These are phyloP conservation scores for Triticum aestivum DNA, from an alignment of 176 grass and related monocot species.

Conservation along the genomic window DNA sequence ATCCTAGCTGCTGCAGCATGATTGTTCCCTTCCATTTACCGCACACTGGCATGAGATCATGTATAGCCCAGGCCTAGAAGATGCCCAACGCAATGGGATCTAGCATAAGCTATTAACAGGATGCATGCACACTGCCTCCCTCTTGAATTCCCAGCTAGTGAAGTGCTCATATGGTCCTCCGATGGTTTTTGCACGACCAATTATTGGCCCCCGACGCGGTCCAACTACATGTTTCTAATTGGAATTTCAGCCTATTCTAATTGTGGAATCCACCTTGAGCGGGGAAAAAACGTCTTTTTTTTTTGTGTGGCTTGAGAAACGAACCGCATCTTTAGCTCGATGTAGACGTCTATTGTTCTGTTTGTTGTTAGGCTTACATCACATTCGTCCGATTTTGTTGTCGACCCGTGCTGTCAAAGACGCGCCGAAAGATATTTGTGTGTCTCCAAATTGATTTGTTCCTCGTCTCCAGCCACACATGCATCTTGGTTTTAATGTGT, in stretches of 20 bases:
- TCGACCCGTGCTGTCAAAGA: not conserved
- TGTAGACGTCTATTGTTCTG: not conserved
- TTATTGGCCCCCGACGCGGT: not conserved
- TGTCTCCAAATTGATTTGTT: not conserved
- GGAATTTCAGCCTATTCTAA: too few species aligned
- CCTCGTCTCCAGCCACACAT: not conserved
- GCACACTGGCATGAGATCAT: not conserved
- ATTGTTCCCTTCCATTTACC: conserved; percentile 6
- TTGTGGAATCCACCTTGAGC: not conserved
- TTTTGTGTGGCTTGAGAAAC: not conserved
- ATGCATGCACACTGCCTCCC: not conserved
- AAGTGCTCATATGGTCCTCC: too few species aligned
- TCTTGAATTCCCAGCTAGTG: not conserved
- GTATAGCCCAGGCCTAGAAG: not conserved
- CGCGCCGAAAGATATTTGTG: not conserved
- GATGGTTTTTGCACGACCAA: not conserved
- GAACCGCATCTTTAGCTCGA: conserved; percentile 2
- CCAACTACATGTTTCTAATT: too few species aligned
- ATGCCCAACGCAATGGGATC: not conserved
- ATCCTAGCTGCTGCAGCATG: not conserved
- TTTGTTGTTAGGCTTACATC: not conserved
- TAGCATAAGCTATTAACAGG: not conserved
- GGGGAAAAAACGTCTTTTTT: not conserved
- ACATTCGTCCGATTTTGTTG: not conserved
- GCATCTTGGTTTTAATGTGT: not conserved